Percentiles rank a stretch among this genome's conserved stretches.
These are phyloP conservation scores for Sarocladium oryzae DNA, from an alignment of 2,329 filamentous ascomycete species.

Conservation along the genomic window DNA sequence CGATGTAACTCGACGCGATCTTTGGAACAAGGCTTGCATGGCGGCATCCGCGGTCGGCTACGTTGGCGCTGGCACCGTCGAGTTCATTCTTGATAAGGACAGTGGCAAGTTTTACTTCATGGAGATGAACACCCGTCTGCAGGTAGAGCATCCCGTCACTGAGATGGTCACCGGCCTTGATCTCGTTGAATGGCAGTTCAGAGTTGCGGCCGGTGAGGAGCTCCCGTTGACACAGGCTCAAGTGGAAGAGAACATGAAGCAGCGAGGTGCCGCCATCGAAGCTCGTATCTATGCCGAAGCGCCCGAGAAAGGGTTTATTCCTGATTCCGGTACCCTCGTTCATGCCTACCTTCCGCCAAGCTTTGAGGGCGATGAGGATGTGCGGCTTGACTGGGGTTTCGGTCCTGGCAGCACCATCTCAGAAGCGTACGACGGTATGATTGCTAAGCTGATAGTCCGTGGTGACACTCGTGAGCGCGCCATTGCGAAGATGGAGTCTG, in stretches of 20 bases:
- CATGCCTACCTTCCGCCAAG: conserved; percentile 70
- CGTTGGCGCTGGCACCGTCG: conserved; percentile 81
- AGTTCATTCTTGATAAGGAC: conserved; percentile 83
- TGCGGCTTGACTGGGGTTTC: conserved; percentile 92
- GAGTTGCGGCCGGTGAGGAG: conserved; percentile 55
- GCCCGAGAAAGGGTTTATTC: conserved; percentile 84
- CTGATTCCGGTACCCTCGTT: conserved; percentile 82
- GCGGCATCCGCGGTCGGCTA: conserved; percentile 73
- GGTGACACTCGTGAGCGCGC: conserved; percentile 72
- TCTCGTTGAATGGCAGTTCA: conserved; percentile 94
- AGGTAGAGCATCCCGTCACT: conserved; percentile 94
- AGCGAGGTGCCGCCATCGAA: conserved; percentile 83
- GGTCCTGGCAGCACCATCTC: conserved; percentile 86
- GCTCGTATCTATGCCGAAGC: conserved; percentile 96
- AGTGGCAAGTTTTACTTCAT: conserved; percentile 76
- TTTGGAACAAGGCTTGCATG: conserved; percentile 61
- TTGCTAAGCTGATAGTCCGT: conserved; percentile 91
- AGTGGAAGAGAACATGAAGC: conserved; percentile 69
- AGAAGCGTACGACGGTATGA: conserved; percentile 97
- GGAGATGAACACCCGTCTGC: conserved; percentile 81
- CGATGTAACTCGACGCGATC: conserved; percentile 49
- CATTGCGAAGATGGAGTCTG: conserved; percentile 72
- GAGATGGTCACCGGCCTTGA: conserved; percentile 63
- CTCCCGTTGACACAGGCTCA: conserved; percentile 50
- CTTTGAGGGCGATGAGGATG: conserved; percentile 55